Evolutionary conservation across 1,284 basidiomycete species (phyloP).

Genomic region (Athelia sp.): DNA sequence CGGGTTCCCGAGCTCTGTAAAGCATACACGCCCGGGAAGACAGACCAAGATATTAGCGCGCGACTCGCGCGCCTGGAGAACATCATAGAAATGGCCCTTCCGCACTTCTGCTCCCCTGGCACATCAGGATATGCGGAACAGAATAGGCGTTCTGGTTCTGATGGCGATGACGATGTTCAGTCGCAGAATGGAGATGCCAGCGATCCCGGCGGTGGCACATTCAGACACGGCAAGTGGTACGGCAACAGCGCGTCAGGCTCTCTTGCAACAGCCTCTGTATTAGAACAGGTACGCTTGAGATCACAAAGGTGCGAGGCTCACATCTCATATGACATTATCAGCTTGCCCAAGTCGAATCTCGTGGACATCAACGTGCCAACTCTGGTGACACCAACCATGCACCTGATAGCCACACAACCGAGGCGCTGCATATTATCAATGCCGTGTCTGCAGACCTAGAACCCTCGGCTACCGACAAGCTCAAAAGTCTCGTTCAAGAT

Average conservation of each 20-base stretch:
- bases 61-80: conserved; percentile 71
- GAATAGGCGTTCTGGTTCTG: conserved; percentile 40
- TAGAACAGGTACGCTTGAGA: conserved; percentile 61
- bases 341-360: conserved; percentile 42
- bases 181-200: conserved; percentile 65
- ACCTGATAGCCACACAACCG: conserved; percentile 6
- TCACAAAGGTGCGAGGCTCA: conserved; percentile 8
- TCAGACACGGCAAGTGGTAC: conserved; percentile 80
- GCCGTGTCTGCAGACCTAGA: conserved; percentile 51
- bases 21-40: conserved; percentile 79
- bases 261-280: conserved; percentile 68
- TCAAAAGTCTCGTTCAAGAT: conserved; percentile 81
- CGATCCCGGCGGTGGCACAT: conserved; percentile 67
- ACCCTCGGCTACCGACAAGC: conserved; percentile 69
- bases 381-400: conserved; percentile 15
- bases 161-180: conserved; percentile 56
- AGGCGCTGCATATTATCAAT: conserved; percentile 28
- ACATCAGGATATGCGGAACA: conserved; percentile 28
- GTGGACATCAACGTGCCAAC: conserved; percentile 7
- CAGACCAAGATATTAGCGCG: conserved; percentile 72
- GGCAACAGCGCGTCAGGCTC: conserved; percentile 77
- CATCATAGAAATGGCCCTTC: conserved; percentile 72
- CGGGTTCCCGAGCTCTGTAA: conserved; percentile 83
- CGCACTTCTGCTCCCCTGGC: conserved; percentile 53
- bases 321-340: conserved; percentile 19